Conservation (phyloP, 2,329 filamentous ascomycete species). For the Eutypa lata region DNA sequence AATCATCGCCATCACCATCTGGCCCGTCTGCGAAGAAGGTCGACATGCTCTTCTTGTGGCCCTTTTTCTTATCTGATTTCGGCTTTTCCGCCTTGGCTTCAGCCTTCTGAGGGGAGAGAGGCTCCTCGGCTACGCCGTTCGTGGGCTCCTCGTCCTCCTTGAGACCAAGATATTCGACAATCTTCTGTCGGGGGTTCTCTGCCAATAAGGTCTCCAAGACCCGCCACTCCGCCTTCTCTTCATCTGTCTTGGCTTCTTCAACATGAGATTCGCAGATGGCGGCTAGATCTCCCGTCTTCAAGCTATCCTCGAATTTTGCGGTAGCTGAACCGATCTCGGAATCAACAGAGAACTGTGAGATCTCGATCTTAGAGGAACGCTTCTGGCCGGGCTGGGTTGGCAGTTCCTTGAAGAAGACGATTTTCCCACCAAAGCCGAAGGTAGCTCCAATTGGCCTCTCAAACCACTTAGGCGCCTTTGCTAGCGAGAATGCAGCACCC, state of each 20-base stretch:
- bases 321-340: constrained; percentile 79
- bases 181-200: constrained; percentile 78
- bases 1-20: constrained; percentile 76
- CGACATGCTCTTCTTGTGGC: constrained; percentile 59
- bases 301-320: constrained; percentile 79
- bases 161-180: constrained; percentile 90
- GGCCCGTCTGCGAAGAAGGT: constrained; percentile 76
- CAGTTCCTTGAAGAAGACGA: constrained; percentile 69
- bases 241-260: constrained; percentile 71
- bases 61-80: constrained; percentile 32
- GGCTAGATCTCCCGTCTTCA: constrained; percentile 73
- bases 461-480: constrained; percentile 85
- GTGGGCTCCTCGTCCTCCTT: constrained; percentile 52
- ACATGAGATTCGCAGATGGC: constrained; percentile 79
- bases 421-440: constrained; percentile 93
- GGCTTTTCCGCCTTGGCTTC: constrained; percentile 46
- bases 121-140: constrained; percentile 44
- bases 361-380: constrained; percentile 71
- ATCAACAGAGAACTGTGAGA: constrained; percentile 87
- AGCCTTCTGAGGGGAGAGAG: constrained; percentile 31
- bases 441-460: constrained; percentile 81
- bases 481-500: constrained; percentile 81
- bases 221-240: constrained; percentile 94
- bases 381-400: constrained; percentile 60
- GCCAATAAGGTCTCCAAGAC: constrained; percentile 87